Evolutionary conservation across 805 yeast species (phyloP).

Genomic region (Clavispora phyllophila): DNA sequence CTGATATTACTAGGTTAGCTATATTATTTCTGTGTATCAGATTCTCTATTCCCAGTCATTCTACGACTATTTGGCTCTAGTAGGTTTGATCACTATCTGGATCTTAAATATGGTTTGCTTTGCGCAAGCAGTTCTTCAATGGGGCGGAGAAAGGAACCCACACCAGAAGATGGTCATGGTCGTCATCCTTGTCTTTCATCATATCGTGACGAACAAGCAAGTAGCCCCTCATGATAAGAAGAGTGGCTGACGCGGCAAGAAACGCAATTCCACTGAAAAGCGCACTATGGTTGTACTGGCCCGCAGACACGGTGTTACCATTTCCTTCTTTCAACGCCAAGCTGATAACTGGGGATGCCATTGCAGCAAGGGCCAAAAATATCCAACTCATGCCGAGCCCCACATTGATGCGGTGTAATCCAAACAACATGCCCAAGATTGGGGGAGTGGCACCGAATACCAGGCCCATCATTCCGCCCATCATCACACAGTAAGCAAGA

Average conservation of each 20-base stretch:
- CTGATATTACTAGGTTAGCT: no score
- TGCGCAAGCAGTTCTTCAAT: slow-evolving; percentile 2
- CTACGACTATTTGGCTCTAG: no score
- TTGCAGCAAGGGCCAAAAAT: slow-evolving; percentile 43
- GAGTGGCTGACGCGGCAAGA: slow-evolving; percentile 37
- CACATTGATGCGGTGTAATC: slow-evolving; percentile 47
- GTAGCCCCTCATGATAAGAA: slow-evolving; percentile 50
- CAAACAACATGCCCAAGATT: slow-evolving; percentile 49
- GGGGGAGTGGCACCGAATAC: slow-evolving; percentile 54
- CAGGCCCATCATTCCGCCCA: slow-evolving; percentile 60
- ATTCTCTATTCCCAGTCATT: no score
- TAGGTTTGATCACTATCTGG: background rate
- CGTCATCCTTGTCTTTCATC: slow-evolving; percentile 9
- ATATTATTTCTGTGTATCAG: no score
- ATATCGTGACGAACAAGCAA: slow-evolving; percentile 43
- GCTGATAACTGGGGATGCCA: slow-evolving; percentile 61
- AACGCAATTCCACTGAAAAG: slow-evolving; percentile 56
- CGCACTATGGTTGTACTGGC: slow-evolving; percentile 48
- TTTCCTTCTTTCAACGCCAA: slow-evolving; percentile 39
- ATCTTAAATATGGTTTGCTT: background rate
- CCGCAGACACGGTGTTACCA: slow-evolving; percentile 26
- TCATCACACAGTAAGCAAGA: slow-evolving; percentile 44
- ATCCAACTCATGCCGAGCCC: slow-evolving; percentile 51
- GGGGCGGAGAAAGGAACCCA: slow-evolving; percentile 13
- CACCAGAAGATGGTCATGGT: slow-evolving; percentile 16